phyloP scores from a whole-genome alignment of 768 basidiomycete genomes.

The Pisolithus orientalis region DNA sequence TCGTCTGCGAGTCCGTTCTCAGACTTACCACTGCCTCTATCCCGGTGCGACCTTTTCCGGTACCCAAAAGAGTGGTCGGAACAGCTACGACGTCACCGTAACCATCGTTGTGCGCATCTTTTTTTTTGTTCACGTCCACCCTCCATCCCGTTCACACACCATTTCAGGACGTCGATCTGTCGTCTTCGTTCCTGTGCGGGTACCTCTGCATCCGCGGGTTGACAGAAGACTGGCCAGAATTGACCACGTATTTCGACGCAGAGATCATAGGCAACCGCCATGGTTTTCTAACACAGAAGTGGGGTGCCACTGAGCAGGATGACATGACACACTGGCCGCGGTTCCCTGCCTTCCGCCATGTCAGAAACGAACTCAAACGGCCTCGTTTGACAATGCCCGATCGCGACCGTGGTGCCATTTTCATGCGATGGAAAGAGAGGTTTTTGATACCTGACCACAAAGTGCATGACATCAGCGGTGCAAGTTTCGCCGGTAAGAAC shows the following conservation, averaged over 20 bases:
- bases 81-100: slow-evolving; percentile 91
- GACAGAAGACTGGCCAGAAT: slow-evolving; percentile 91
- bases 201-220: slow-evolving; percentile 90
- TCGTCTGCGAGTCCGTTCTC: slow-evolving; percentile 64
- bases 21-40: slow-evolving; percentile 73
- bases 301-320: slow-evolving; percentile 87
- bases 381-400: slow-evolving; percentile 76
- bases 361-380: slow-evolving; percentile 71
- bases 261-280: slow-evolving; percentile 90
- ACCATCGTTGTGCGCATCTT: slow-evolving; percentile 72
- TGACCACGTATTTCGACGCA: slow-evolving; percentile 95
- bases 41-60: slow-evolving; percentile 87
- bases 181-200: slow-evolving; percentile 80
- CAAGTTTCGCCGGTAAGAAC: slow-evolving; percentile 82
- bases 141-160: slow-evolving; percentile 5
- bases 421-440: slow-evolving; percentile 96
- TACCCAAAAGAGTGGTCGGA: slow-evolving; percentile 90
- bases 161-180: slow-evolving; percentile 79
- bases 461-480: slow-evolving; percentile 90
- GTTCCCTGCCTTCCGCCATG: slow-evolving; percentile 84
- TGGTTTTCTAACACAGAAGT: slow-evolving; percentile 86
- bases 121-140: neutral
- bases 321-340: slow-evolving; percentile 94
- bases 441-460: slow-evolving; percentile 94
- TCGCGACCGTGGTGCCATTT: slow-evolving; percentile 73